Base-by-base conservation (phyloP, 148 eudicot genomes). In the Pharnaceum exiguum region DNA sequence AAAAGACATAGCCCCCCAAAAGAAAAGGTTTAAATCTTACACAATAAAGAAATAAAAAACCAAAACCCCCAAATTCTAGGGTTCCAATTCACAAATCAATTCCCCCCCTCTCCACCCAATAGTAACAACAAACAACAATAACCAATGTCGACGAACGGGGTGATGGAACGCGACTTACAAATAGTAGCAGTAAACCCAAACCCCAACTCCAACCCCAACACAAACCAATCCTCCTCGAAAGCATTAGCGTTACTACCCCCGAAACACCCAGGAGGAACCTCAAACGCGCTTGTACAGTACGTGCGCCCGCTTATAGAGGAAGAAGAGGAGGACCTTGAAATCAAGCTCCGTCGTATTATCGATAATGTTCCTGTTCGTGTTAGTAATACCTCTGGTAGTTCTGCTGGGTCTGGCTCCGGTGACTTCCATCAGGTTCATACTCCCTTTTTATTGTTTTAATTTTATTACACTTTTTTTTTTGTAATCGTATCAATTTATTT, bases 331-430 rank as follows among this genome's bases (percentile, higher is more conserved):
- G 99, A 93, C 51, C 80, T 88, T 44, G 96, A 93, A 63, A 44
- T 93, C n/a, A 93, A 93, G 65, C 96, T 93, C 13, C 86, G 96
- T 15, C 77, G 96, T 12, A 93, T 93, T 23, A 68, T 85, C 15
- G 96, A 88, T 9, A 77, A 83, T 36, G 96, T 93, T 39, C 98
- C 98, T 1, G 98, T 88, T 23, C 95, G 96, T 3, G 99, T 93
- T 25, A 88, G 76, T 57, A 93, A 93, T 40, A 88, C 99, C 13
- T 93, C 99, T 32, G 99, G 99, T 10, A 86, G 96, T 57, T 93
- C 99, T 10, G 99, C 99, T 17, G 99, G 99, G 69, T 89, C 96
- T 2, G 99, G 99, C 55, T 93, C 99, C 53, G 99, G 99, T 22
- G 99, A 93, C 56, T 93, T 93, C 36, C 99, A 89, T 63, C 99